phyloP scores from a whole-genome alignment of 2,329 filamentous ascomycete species.

The Xylariomycetidae sp. region DNA sequence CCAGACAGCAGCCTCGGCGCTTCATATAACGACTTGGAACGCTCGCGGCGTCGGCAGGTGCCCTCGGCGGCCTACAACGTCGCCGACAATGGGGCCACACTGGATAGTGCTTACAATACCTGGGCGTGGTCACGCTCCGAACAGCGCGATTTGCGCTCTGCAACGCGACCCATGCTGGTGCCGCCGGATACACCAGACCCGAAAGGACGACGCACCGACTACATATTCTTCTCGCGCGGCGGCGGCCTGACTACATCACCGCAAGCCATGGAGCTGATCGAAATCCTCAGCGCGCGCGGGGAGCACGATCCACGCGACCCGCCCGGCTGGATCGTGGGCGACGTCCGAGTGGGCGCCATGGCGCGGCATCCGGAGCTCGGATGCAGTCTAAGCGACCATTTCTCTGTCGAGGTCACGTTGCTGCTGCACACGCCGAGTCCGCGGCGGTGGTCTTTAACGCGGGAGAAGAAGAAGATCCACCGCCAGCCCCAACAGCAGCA shows the following conservation, averaged over 20 bases:
- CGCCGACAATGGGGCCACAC: conserved; percentile 75
- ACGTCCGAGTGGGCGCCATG: conserved; percentile 70
- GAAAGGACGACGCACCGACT: conserved; percentile 82
- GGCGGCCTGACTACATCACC: too few species aligned
- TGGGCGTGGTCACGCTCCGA: conserved; percentile 81
- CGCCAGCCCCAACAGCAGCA: conserved; percentile 4
- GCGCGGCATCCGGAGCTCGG: conserved; percentile 72
- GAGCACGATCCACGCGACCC: conserved; percentile 21
- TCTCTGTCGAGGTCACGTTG: conserved; percentile 80
- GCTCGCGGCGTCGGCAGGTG: conserved; percentile 56
- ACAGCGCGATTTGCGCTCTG: conserved; percentile 61
- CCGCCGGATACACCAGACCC: conserved; percentile 63
- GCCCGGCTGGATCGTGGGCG: conserved; percentile 61
- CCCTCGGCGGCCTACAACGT: conserved; percentile 77
- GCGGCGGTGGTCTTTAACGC: conserved; percentile 5
- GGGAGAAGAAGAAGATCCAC: conserved; percentile 4
- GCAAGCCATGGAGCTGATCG: conserved; percentile 9
- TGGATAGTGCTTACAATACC: conserved; percentile 80
- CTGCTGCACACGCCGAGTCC: conserved; percentile 34
- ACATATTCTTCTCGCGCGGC: conserved; percentile 74
- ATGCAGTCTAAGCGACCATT: conserved; percentile 92
- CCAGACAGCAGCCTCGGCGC: conserved; percentile 78
- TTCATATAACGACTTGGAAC: conserved; percentile 60
- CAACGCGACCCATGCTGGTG: conserved; percentile 54
- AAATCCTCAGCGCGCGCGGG: conserved; percentile 12